Evolutionary conservation across 1,284 basidiomycete species (phyloP).

Genomic region (Ceratobasidium sp.): DNA sequence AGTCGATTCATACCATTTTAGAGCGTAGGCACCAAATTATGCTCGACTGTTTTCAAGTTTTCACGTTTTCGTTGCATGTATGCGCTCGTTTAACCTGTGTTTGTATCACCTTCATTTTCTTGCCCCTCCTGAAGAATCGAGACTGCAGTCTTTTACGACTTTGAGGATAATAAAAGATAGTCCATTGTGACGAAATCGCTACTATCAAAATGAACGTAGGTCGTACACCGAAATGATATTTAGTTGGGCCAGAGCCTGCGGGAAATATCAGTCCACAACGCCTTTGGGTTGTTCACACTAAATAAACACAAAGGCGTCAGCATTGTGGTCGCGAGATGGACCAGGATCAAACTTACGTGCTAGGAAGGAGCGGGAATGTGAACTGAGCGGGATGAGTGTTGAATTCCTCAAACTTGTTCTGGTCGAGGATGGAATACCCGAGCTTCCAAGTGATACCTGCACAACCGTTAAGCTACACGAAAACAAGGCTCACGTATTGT

Average conservation of each 20-base stretch:
- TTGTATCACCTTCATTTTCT: not conserved
- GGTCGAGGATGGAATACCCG: constrained; percentile 65
- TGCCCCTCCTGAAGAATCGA: too few relatives aligned
- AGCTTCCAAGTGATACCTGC: constrained; percentile 70
- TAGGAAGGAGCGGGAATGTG: constrained; percentile 39
- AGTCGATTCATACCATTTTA: too few relatives aligned
- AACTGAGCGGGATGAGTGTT: constrained; percentile 39
- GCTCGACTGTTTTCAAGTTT: too few relatives aligned
- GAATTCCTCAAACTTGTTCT: constrained; percentile 49
- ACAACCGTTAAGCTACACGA: constrained; percentile 57
- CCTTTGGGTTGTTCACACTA: constrained; percentile 33
- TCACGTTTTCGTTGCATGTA: constrained; percentile 18
- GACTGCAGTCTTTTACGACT: too few relatives aligned
- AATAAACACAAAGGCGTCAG: not conserved
- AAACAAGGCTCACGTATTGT: constrained; percentile 54
- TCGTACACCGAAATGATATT: not conserved
- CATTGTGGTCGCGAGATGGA: not conserved
- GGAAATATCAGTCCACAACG: constrained; percentile 25
- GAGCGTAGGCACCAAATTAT: too few relatives aligned
- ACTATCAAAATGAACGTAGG: not conserved
- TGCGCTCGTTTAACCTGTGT: not conserved
- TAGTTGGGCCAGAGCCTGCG: constrained; percentile 39
- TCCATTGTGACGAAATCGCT: not conserved
- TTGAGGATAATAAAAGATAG: too few relatives aligned
- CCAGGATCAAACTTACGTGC: constrained; percentile 16